Percentiles rank a stretch among this genome's conserved stretches.
Evolutionary conservation across 768 basidiomycete genomes (phyloP).

Genomic region (Macrolepiota albuminosa): DNA sequence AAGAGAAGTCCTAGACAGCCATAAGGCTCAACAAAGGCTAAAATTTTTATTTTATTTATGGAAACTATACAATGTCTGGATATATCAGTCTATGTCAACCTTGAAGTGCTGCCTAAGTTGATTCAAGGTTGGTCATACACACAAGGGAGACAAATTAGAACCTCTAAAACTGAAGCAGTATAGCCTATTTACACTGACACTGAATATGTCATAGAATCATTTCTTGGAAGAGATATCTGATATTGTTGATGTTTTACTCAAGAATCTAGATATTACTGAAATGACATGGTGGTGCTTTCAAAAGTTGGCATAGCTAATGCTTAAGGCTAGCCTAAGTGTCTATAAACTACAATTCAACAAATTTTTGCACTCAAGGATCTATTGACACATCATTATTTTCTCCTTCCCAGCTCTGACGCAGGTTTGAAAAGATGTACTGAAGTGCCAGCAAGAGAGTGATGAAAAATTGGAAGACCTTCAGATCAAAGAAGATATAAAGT

Average conservation of each 20-base stretch:
- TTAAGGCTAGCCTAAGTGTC: background rate
- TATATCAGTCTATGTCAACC: background rate
- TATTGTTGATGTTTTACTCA: background rate
- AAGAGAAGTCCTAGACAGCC: too few relatives aligned
- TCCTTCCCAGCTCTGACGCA: background rate
- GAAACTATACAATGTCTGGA: too few relatives aligned
- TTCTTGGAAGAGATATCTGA: background rate
- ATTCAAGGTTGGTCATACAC: too few relatives aligned
- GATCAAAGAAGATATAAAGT: too few relatives aligned
- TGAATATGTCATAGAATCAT: background rate
- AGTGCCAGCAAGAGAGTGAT: background rate
- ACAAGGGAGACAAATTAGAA: too few relatives aligned
- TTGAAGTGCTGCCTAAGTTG: too few relatives aligned
- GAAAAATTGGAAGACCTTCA: background rate
- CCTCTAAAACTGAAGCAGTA: too few relatives aligned
- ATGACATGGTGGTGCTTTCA: conserved; percentile 5
- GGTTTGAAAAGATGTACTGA: background rate
- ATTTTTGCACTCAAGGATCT: background rate
- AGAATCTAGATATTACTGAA: background rate
- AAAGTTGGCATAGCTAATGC: background rate
- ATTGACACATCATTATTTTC: background rate
- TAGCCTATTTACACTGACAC: background rate
- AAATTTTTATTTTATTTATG: too few relatives aligned
- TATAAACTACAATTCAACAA: conserved; percentile 2
- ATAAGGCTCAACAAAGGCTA: too few relatives aligned